Conservation (phyloP, 148 eudicot species). For the Fagopyrum homotropicum region DNA sequence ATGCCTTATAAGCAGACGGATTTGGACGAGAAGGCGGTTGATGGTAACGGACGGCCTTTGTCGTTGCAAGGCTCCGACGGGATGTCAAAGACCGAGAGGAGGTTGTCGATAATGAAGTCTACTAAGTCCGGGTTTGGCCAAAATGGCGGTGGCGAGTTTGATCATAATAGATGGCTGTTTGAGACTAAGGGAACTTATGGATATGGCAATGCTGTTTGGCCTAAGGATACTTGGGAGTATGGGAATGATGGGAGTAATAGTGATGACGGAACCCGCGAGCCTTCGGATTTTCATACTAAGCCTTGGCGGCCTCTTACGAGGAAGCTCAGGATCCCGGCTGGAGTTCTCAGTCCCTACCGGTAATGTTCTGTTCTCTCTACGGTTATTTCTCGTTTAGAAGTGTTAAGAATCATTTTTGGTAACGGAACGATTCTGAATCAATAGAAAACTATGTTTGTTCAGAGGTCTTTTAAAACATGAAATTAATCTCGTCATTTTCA, state of each 20-base stretch:
- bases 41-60: constrained; percentile 27
- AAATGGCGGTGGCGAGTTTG: constrained; percentile 26
- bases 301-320: constrained; percentile 98
- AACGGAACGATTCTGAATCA: too few relatives aligned
- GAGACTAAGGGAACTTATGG: constrained; percentile 96
- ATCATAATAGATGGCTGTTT: constrained; percentile 89
- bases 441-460: too few relatives aligned
- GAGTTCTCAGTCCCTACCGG: constrained; percentile 83
- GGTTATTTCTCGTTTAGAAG: too few relatives aligned
- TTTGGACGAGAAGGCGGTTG: constrained; percentile 52
- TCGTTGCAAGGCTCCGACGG: constrained; percentile 45
- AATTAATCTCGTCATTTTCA: too few relatives aligned
- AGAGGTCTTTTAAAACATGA: too few relatives aligned
- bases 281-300: constrained; percentile 56
- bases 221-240: constrained; percentile 36
- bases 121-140: constrained; percentile 40
- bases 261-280: constrained; percentile 31
- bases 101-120: constrained; percentile 80
- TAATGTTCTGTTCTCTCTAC: constrained; percentile 16
- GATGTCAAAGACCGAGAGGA: constrained; percentile 59
- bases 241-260: constrained; percentile 34
- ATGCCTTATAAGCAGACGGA: constrained; percentile 69
- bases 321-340: constrained; percentile 76
- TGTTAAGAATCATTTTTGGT: too few relatives aligned
- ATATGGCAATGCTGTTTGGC: constrained; percentile 97